phyloP scores from a whole-genome alignment of 345 rosid genomes.

The Melastoma malabathricum region DNA sequence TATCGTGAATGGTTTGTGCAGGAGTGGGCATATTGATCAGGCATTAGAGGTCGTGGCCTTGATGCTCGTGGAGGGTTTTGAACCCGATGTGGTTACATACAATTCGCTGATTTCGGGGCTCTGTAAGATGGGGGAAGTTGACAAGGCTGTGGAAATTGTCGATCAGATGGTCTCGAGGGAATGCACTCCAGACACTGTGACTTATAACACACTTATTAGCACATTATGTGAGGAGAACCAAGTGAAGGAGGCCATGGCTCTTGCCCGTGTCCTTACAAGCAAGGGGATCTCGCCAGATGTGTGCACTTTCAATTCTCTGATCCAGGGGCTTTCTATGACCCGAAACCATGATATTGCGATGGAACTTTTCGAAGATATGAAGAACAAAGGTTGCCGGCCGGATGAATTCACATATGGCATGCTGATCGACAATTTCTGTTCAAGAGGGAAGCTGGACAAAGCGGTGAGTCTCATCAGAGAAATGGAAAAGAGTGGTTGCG shows the following conservation, averaged over 20 bases:
- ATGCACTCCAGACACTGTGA: conserved; percentile 73
- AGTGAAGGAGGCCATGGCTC: conserved; percentile 60
- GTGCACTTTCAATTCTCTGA: conserved; percentile 63
- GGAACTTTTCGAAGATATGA: conserved; percentile 79
- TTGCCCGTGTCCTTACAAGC: conserved; percentile 49
- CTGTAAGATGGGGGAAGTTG: conserved; percentile 68
- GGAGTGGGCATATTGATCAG: conserved; percentile 64
- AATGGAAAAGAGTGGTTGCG: conserved; percentile 70
- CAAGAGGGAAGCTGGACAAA: conserved; percentile 46
- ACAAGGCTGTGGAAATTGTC: conserved; percentile 66
- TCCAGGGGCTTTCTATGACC: conserved; percentile 65
- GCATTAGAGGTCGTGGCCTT: conserved; percentile 67
- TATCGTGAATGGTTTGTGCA: conserved; percentile 73
- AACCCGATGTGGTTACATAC: conserved; percentile 70
- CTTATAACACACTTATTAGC: conserved; percentile 82
- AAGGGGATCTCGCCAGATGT: conserved; percentile 70
- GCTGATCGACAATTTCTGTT: conserved; percentile 71
- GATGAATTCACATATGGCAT: conserved; percentile 74
- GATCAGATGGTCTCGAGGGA: conserved; percentile 70
- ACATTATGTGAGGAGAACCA: conserved; percentile 74
- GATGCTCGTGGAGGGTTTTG: conserved; percentile 82
- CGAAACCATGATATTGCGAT: conserved; percentile 39
- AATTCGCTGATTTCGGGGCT: conserved; percentile 75
- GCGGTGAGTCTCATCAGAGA: conserved; percentile 60
- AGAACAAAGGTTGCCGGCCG: conserved; percentile 63